Percentiles rank a stretch among this genome's conserved stretches.
These are phyloP conservation scores for Podila epicladia DNA, from an alignment of 192 early-diverging fungal species.

Conservation along the genomic window DNA sequence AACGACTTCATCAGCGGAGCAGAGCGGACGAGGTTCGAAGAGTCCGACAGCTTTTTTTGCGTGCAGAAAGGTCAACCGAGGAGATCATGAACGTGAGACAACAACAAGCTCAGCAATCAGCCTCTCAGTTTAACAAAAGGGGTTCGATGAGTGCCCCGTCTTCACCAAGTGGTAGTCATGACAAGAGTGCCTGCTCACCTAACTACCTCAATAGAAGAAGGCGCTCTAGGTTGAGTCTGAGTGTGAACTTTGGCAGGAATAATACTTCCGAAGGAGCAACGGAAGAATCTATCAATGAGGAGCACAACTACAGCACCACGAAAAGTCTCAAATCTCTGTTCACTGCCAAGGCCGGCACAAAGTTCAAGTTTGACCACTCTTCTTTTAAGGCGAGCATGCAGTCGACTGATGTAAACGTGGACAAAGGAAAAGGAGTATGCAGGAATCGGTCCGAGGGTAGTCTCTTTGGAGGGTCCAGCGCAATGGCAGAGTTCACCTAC, in stretches of 20 bases:
- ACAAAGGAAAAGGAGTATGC: not conserved
- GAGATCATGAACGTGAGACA: not conserved
- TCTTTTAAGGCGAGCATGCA: not conserved
- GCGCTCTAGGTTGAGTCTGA: not conserved
- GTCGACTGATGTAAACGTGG: too few relatives aligned
- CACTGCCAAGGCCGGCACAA: not conserved
- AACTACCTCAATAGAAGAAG: not conserved
- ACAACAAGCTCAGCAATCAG: not conserved
- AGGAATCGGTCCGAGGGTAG: not conserved
- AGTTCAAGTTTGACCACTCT: not conserved
- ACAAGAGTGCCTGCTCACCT: not conserved
- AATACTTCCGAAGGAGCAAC: not conserved
- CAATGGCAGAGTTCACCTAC: not conserved
- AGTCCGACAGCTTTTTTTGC: slow-evolving; percentile 1
- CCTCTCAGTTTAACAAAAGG: not conserved
- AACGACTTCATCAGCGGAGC: not conserved
- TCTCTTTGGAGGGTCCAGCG: not conserved
- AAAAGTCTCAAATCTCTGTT: not conserved
- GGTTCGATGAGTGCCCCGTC: not conserved
- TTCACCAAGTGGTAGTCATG: not conserved
- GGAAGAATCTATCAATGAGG: not conserved
- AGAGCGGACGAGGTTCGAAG: slow-evolving; percentile 3
- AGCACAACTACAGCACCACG: not conserved
- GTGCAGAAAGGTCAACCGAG: slow-evolving; percentile 5
- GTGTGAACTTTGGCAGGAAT: not conserved